phyloP scores from a whole-genome alignment of 345 rosid genomes.

The Carallia pectinifolia region DNA sequence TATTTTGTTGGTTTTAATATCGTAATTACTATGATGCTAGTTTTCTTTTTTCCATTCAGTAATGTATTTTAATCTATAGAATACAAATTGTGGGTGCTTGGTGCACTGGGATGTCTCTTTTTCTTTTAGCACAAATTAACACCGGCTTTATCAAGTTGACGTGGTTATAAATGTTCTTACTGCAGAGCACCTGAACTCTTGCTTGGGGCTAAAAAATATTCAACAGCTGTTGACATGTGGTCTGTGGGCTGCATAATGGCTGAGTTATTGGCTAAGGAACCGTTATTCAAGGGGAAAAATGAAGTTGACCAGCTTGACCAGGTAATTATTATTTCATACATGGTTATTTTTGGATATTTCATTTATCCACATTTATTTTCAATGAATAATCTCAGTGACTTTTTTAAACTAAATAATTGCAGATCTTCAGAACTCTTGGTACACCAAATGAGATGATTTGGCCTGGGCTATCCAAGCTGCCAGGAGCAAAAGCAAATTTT shows the following conservation, averaged over 20 bases:
- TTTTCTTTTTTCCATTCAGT: too few species aligned
- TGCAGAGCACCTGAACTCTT: constrained; percentile 88
- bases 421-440: constrained; percentile 78
- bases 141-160: constrained; percentile 9
- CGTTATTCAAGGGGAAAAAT: constrained; percentile 64
- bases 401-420: constrained; percentile 8
- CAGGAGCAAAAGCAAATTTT: constrained; percentile 68
- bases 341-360: neutral
- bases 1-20: too few species aligned
- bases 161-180: neutral
- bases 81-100: too few species aligned
- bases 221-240: constrained; percentile 95
- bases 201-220: constrained; percentile 71
- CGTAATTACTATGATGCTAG: too few species aligned
- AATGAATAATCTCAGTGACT: neutral
- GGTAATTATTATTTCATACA: constrained; percentile 35
- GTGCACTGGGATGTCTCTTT: neutral
- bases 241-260: constrained; percentile 94
- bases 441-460: constrained; percentile 67
- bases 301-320: constrained; percentile 72
- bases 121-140: neutral
- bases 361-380: neutral
- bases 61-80: too few species aligned
- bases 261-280: constrained; percentile 68
- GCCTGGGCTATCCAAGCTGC: constrained; percentile 68